Percentiles rank a stretch among this genome's conserved stretches.
Conservation (phyloP, 1,284 basidiomycete genomes). For the Microbotryum saponariae region DNA sequence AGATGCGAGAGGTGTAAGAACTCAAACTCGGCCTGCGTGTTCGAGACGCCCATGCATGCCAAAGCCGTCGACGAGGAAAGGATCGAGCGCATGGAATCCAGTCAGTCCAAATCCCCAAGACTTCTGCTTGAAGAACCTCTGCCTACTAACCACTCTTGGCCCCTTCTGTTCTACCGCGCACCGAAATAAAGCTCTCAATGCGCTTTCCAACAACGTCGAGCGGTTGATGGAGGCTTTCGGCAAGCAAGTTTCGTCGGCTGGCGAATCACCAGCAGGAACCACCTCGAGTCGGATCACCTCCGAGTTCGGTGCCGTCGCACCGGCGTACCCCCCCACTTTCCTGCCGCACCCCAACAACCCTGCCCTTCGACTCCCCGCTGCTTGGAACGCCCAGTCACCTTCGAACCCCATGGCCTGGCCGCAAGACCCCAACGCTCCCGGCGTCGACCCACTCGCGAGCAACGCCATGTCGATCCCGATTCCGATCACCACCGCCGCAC, state of each 20-base stretch:
- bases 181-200: too few species aligned
- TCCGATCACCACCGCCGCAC: not conserved
- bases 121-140: too few species aligned
- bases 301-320: not conserved
- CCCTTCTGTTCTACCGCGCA: too few species aligned
- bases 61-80: conserved; percentile 10
- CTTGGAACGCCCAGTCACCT: conserved; percentile 8
- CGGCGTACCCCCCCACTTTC: not conserved
- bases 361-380: conserved; percentile 1
- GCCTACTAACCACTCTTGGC: too few species aligned
- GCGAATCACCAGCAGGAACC: not conserved
- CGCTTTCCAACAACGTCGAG: not conserved
- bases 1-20: too few species aligned
- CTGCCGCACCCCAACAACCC: not conserved
- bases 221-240: not conserved
- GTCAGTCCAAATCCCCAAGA: not conserved
- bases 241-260: not conserved
- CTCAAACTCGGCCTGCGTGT: not conserved
- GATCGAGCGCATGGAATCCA: conserved; percentile 2
- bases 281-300: not conserved
- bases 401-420: conserved; percentile 6
- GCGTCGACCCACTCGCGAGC: not conserved
- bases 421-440: too few species aligned
- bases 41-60: conserved; percentile 2
- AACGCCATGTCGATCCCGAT: not conserved